Percentiles rank a stretch among this genome's conserved stretches.
Conservation (phyloP, 2,329 filamentous ascomycete genomes). For the Trichoderma arundinaceum region DNA sequence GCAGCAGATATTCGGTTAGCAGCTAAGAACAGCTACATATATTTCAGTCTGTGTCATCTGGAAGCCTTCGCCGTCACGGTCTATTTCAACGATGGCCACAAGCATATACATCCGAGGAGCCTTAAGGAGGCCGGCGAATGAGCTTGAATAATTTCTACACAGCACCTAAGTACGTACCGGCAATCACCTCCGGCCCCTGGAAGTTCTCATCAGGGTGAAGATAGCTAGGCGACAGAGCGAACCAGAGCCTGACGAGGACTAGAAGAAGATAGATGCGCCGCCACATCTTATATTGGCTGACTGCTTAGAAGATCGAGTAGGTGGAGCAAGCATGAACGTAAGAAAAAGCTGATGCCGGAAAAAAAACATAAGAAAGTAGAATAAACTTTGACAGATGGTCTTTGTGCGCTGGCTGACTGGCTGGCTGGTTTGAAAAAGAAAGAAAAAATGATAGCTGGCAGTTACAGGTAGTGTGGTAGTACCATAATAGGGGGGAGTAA, state of each 20-base stretch:
- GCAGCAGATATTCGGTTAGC: conserved; percentile 15
- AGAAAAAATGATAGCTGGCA: conserved; percentile 7
- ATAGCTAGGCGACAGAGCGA: conserved; percentile 93
- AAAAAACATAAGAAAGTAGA: conserved; percentile 35
- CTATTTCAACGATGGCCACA: neutral
- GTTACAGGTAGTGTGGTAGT: conserved; percentile 24
- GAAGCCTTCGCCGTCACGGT: neutral
- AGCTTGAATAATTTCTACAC: neutral
- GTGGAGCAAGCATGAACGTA: conserved; percentile 40
- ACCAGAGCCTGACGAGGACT: conserved; percentile 86
- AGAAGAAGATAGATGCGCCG: conserved; percentile 85
- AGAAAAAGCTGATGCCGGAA: conserved; percentile 20
- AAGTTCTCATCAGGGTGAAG: conserved; percentile 99
- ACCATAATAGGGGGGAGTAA: conserved; percentile 22
- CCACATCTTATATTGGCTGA: conserved; percentile 70
- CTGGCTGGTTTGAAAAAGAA: conserved; percentile 14
- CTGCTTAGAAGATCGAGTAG: conserved; percentile 30
- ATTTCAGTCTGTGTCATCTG: neutral
- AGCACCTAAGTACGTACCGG: conserved; percentile 67
- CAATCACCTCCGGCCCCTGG: conserved; percentile 95
- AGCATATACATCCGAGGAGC: neutral
- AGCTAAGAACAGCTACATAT: neutral
- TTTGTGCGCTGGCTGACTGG: conserved; percentile 9
- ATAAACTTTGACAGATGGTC: neutral
- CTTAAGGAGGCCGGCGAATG: neutral